Conservation (phyloP, 73 alveolate species). For the Paramecium pentaurelia region DNA sequence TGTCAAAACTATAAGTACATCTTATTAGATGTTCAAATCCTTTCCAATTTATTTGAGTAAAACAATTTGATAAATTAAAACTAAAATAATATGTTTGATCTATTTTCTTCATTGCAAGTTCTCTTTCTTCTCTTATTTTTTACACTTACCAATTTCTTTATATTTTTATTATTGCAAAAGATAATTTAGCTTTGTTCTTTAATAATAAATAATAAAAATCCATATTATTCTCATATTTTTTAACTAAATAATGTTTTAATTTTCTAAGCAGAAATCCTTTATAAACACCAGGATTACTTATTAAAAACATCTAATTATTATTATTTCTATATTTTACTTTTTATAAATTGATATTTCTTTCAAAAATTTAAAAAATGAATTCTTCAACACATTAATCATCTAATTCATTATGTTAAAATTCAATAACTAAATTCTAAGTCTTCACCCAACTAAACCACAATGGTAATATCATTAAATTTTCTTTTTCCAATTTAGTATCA, state of each 20-base stretch:
- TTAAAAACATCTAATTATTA: not conserved
- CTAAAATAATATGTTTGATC: conserved; percentile 3
- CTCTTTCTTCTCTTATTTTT: not conserved
- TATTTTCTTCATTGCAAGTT: not conserved
- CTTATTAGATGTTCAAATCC: not conserved
- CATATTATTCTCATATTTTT: not conserved
- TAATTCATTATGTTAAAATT: conserved; percentile 25
- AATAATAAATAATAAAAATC: not conserved
- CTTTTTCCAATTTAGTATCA: conserved; percentile 4
- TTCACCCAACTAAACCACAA: not conserved
- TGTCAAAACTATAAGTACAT: not conserved
- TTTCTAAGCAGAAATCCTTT: not conserved
- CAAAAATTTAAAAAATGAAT: not conserved
- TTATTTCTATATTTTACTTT: not conserved
- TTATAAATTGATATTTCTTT: not conserved
- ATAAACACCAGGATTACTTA: conserved; percentile 35
- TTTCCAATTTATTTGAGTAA: not conserved
- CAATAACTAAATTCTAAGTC: not conserved
- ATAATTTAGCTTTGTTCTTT: not conserved
- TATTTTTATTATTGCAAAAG: not conserved
- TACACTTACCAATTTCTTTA: not conserved
- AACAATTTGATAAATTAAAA: not conserved
- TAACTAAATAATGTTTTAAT: not conserved
- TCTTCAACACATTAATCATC: conserved; percentile 25
- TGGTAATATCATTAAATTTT: not conserved